Base-by-base conservation (phyloP, 148 eudicot genomes). In the Diospyros lotus region DNA sequence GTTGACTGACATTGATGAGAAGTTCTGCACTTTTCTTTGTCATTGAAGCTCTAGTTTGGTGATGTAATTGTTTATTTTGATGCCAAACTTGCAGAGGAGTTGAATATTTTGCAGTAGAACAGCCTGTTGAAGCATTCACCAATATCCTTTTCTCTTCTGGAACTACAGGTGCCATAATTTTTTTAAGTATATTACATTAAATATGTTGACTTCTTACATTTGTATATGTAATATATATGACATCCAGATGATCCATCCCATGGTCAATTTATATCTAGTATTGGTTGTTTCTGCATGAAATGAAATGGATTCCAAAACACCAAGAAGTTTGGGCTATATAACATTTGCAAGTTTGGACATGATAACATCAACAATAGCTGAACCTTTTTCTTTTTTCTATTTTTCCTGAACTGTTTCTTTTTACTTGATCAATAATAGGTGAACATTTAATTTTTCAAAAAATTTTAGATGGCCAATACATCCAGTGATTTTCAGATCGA, bases 61-160 rank as follows among this genome's bases (percentile, higher is more conserved):
- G 67, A n/a, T 58, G 28, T 59, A 44, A 58, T 72, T 8, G 46
- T 48, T 64, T 13, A 45, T 51, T 67, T 68, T 60, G 60, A 51
- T 74, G 61, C 43, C 40, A 38, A 72, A 73, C 59, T 78, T 86
- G 84, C 90, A 95, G 98, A 69, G 84, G 79, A n/a, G 78, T 75
- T 66, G 92, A 92, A 78, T 92, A 80, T 81, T 76, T 78, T 64
- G 92, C 91, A 46, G 89, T 88, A 17, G 92, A 90, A 70, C 85
- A 71, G 79, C 82, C 94, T 48, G 79, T 84, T 62, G 93, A 92
- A 76, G 89, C 96, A 79, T 87, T 84, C 80, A 84, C 92, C 52
- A 92, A 95, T 84, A 90, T 95, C 78, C 96, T 95, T 73, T 95
- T 95, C 83, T 95, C 98, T 67, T 95, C 98, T 44, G 98, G 98